Evolutionary conservation across 306 rosid genomes (phyloP).

Genomic region (Sindora glabra): DNA sequence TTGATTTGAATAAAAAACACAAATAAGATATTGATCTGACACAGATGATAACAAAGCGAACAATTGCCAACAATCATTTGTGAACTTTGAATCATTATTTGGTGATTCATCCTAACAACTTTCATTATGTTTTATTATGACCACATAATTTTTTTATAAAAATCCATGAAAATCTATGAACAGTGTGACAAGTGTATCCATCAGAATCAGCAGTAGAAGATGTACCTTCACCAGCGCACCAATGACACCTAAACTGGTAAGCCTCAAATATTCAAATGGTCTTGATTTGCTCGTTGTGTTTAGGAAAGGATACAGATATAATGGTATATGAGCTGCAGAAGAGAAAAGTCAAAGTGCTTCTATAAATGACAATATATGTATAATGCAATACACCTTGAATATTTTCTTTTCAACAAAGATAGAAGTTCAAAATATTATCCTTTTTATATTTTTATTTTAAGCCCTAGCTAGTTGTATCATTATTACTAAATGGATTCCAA

Average conservation of each 20-base stretch:
- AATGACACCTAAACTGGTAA: conserved; percentile 83
- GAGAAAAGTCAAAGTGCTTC: conserved; percentile 15
- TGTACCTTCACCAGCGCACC: conserved; percentile 87
- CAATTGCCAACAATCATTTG: not conserved
- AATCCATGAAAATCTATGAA: too few relatives aligned
- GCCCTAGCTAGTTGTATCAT: not conserved
- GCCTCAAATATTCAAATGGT: conserved; percentile 78
- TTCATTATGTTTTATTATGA: not conserved
- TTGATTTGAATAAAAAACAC: too few relatives aligned
- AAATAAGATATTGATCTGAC: not conserved
- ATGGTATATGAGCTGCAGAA: conserved; percentile 70
- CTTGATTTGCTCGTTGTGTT: conserved; percentile 65
- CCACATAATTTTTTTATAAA: too few relatives aligned
- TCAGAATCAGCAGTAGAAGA: conserved; percentile 2
- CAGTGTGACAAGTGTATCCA: not conserved
- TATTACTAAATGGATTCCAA: not conserved
- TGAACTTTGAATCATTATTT: too few relatives aligned
- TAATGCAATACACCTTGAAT: too few relatives aligned
- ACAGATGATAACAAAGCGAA: not conserved
- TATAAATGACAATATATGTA: not conserved
- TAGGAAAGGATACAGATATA: conserved; percentile 80
- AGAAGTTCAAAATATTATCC: too few relatives aligned
- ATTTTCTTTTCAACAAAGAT: too few relatives aligned
- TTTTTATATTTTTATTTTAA: not conserved
- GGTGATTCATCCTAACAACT: not conserved